A percentile compares a stretch with the other conserved stretches of the same genome.
Evolutionary conservation across 192 early-diverging fungal genomes (phyloP).

Genomic region (Podochytrium sp.): DNA sequence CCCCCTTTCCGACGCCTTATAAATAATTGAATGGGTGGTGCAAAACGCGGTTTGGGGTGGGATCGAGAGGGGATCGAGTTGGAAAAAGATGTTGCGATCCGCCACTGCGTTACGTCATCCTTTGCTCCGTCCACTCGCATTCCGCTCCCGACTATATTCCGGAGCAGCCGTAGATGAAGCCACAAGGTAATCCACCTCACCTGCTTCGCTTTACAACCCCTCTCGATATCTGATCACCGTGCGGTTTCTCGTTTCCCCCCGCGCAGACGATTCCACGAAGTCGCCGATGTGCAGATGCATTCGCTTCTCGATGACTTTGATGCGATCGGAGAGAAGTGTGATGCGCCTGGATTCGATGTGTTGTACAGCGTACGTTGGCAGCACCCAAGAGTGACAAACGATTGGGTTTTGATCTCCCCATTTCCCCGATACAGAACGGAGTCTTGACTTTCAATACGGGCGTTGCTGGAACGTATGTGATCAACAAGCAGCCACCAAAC

Average conservation of each 20-base stretch:
- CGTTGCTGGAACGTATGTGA: slow-evolving; percentile 82
- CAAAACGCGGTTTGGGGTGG: too few species aligned
- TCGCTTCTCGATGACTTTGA: slow-evolving; percentile 21
- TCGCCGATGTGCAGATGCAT: slow-evolving; percentile 16
- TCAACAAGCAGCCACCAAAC: slow-evolving; percentile 99
- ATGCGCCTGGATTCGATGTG: slow-evolving; percentile 23
- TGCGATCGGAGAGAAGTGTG: slow-evolving; percentile 19
- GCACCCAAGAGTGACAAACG: background rate
- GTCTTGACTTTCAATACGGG: slow-evolving; percentile 89
- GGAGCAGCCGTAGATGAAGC: background rate
- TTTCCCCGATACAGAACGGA: slow-evolving; percentile 50
- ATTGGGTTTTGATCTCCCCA: background rate
- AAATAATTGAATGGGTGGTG: too few species aligned
- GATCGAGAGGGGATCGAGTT: too few species aligned
- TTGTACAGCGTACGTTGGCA: slow-evolving; percentile 11
- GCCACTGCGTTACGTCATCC: too few species aligned
- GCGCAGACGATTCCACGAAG: slow-evolving; percentile 15
- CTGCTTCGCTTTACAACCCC: too few species aligned
- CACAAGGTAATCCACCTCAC: background rate
- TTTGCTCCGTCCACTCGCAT: too few species aligned
- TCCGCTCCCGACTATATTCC: background rate
- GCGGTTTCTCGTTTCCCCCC: too few species aligned
- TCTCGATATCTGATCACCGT: too few species aligned
- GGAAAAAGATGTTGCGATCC: too few species aligned
- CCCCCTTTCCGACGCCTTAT: too few species aligned